Conservation (phyloP, 495 filamentous ascomycete species). For the Penicillium chermesinum region DNA sequence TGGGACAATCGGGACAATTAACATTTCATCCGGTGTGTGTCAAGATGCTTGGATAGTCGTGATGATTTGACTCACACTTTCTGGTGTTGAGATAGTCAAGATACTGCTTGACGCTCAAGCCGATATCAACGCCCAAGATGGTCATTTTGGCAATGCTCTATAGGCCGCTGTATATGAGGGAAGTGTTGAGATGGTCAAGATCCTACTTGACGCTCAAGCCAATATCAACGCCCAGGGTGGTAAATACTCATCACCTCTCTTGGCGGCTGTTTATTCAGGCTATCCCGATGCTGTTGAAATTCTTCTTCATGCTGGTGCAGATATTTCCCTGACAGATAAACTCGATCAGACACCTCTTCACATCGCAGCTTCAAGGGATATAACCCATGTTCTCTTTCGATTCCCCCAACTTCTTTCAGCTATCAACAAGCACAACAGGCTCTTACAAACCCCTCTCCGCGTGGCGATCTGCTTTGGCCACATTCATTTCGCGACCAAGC, state of each 20-base stretch:
- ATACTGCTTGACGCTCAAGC: slow-evolving; percentile 7
- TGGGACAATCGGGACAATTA: slow-evolving; percentile 3
- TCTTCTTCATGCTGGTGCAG: slow-evolving; percentile 1
- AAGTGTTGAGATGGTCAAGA: not conserved
- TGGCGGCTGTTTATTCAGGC: not conserved
- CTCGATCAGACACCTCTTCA: slow-evolving; percentile 1
- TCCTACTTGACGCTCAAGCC: not conserved
- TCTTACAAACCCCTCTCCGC: slow-evolving; percentile 5
- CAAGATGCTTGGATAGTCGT: not conserved
- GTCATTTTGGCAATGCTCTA: not conserved
- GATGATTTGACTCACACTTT: not conserved
- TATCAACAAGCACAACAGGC: slow-evolving; percentile 1
- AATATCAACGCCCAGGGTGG: slow-evolving; percentile 4
- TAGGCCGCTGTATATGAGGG: not conserved
- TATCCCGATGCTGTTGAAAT: not conserved
- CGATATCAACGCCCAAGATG: slow-evolving; percentile 4
- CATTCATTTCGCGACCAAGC: not conserved
- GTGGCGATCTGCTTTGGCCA: slow-evolving; percentile 5
- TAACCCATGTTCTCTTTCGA: not conserved
- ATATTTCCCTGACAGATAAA: not conserved
- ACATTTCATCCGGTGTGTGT: slow-evolving; percentile 3
- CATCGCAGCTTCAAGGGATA: slow-evolving; percentile 1
- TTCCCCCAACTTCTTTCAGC: slow-evolving; percentile 1
- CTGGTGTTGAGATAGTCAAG: slow-evolving; percentile 4
- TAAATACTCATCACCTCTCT: not conserved